Evolutionary conservation across 2,329 filamentous ascomycete species (phyloP), one percentile per base, ranked within the genome.

Genomic region (Ciborinia camelliae): DNA sequence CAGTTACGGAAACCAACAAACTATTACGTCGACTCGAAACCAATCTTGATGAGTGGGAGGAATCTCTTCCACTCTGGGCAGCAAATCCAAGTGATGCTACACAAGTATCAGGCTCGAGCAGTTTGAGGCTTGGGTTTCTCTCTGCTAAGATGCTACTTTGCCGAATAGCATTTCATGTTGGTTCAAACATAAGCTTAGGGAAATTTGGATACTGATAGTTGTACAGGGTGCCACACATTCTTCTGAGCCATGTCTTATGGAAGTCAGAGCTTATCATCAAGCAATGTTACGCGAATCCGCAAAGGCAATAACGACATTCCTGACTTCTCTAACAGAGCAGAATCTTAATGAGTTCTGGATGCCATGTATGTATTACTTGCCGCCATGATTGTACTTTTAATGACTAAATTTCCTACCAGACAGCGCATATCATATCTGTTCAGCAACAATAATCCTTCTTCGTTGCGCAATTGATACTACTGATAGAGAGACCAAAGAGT

Each of bases 341-440:
- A 43, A 43, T 57, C 53, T 57, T 18, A 30, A 43, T 12, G 53
- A 57, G 26, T 57, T 57, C 26, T 57, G 52, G 52, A 55, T 55
- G 52, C 52, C 52, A 41, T 55, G 52, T 55, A 55, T 2, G 52
- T 55, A 10, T 26, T 14, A 20, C 28, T 2, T 12, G 18, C 8
- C 52, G 2, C 5, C 15, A 43, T 55, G 18, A 2, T 20, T 41
- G 15, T 30, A 4, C 23, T 2, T 0, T 53, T 35, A 30, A n/a
- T 41, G 15, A 41, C 37, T n/a, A 39, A 41, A 20, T 6, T 2
- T 23, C 20, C 9, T 26, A 28, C 12, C 15, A 73, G 71, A 75
- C 50, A 71, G 69, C n/a, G 70, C 73, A 50, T 73, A 75, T 63
- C 72, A 75, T 52, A 66, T 75, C 3, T 69, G 70, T 41, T 72